Percentiles rank a stretch among this genome's conserved stretches.
Evolutionary conservation across 2,329 filamentous ascomycete genomes (phyloP).

Genomic region (Cryphonectria parasitica): DNA sequence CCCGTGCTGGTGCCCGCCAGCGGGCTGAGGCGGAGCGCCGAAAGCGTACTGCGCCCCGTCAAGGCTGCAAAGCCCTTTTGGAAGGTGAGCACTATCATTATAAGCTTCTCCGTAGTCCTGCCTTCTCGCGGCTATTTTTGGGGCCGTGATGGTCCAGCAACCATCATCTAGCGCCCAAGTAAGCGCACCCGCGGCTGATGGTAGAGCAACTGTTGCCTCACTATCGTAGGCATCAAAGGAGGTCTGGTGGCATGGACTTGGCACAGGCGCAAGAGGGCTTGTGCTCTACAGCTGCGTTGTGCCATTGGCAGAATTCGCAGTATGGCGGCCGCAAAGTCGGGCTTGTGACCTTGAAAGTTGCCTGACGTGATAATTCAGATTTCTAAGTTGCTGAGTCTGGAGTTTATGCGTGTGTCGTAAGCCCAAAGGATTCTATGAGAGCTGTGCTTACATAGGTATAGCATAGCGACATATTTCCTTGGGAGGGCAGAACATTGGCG

Average conservation of each 20-base stretch:
- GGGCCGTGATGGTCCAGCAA: not conserved
- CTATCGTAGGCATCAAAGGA: not conserved
- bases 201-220: not conserved
- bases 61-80: not conserved
- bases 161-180: constrained; percentile 17
- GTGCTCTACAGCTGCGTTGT: not conserved
- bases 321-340: not conserved
- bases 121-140: constrained; percentile 9
- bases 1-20: not conserved
- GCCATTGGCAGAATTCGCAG: not conserved
- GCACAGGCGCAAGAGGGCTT: not conserved
- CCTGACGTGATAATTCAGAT: not conserved
- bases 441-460: not conserved
- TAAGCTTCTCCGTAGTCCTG: not conserved
- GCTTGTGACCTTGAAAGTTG: not conserved
- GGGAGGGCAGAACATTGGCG: not conserved
- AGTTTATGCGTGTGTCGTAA: not conserved
- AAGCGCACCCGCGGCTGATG: constrained; percentile 23
- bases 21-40: constrained; percentile 11
- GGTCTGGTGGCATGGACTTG: not conserved
- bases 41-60: constrained; percentile 17
- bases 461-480: not conserved
- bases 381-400: not conserved
- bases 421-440: not conserved
- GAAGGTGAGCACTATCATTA: not conserved